phyloP scores from a whole-genome alignment of 1,139 yeast genomes.

The Diutina rugosa region DNA sequence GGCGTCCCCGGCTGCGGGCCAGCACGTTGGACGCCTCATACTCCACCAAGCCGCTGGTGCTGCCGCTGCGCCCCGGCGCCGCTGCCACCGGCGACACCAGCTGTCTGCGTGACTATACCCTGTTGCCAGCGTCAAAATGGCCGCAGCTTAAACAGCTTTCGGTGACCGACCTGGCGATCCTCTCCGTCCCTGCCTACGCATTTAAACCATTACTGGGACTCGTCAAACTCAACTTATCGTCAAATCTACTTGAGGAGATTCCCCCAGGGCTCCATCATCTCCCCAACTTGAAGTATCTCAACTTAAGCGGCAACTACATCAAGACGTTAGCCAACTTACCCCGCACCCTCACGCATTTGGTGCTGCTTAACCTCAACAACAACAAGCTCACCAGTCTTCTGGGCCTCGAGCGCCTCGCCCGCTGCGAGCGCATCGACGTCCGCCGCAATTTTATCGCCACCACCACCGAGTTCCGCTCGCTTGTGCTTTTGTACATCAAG shows the following conservation, averaged over 20 bases:
- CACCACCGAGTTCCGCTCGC: conserved; percentile 19
- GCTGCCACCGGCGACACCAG: neutral
- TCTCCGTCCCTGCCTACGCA: conserved; percentile 27
- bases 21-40: neutral
- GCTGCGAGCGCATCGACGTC: conserved; percentile 43
- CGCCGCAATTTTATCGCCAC: conserved; percentile 35
- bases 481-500: conserved; percentile 23
- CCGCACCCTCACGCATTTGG: conserved; percentile 24
- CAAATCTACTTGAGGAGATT: conserved; percentile 33
- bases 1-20: conserved; percentile 3
- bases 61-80: neutral
- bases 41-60: neutral
- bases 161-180: conserved; percentile 41
- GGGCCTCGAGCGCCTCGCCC: conserved; percentile 33
- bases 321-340: conserved; percentile 16
- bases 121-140: conserved; percentile 38
- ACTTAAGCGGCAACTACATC: conserved; percentile 43
- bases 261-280: conserved; percentile 43
- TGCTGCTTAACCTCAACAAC: conserved; percentile 42
- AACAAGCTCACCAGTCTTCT: conserved; percentile 32
- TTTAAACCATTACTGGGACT: conserved; percentile 38
- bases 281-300: conserved; percentile 36
- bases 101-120: conserved; percentile 7
- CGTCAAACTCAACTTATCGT: conserved; percentile 45
- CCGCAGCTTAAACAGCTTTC: conserved; percentile 42